Conservation (phyloP, 352 stramenopile species). For the Phytophthora pistaciae region DNA sequence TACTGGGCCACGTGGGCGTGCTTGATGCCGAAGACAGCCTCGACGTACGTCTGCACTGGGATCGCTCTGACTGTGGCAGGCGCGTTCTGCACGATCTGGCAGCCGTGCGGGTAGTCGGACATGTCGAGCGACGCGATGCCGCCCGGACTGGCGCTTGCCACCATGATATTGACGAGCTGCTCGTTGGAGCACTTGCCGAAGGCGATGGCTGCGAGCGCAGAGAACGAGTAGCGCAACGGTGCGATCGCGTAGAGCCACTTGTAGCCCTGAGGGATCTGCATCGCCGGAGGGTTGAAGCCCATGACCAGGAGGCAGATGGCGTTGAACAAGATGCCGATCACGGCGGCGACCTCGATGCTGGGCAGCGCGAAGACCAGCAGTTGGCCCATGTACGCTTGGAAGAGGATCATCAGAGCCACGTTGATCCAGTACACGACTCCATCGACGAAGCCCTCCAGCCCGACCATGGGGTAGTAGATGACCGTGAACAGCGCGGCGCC, state of each 20-base stretch:
- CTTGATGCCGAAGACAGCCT: constrained; percentile 53
- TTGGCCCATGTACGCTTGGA: constrained; percentile 50
- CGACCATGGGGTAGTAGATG: constrained; percentile 57
- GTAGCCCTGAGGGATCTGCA: constrained; percentile 47
- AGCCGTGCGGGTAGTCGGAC: constrained; percentile 35
- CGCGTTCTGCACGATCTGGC: constrained; percentile 42
- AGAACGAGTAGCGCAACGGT: constrained; percentile 47
- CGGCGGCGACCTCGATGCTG: constrained; percentile 44
- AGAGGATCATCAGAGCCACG: constrained; percentile 43
- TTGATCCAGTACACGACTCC: constrained; percentile 49
- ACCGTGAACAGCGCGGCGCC: constrained; percentile 33
- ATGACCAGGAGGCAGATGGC: constrained; percentile 46
- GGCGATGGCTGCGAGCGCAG: constrained; percentile 37
- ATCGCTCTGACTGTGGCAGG: constrained; percentile 31
- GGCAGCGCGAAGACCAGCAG: constrained; percentile 43
- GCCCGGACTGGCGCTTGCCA: constrained; percentile 11
- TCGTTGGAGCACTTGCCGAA: constrained; percentile 46
- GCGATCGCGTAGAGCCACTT: constrained; percentile 54
- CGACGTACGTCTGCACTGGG: constrained; percentile 46
- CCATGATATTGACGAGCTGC: constrained; percentile 28
- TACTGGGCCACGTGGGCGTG: constrained; percentile 45
- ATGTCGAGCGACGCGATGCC: constrained; percentile 22
- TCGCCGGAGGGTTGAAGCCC: constrained; percentile 53
- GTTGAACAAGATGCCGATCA: constrained; percentile 50
- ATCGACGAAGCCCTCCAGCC: constrained; percentile 41